A percentile compares a stretch with the other conserved stretches of the same genome.
Evolutionary conservation across 129 eudicot genomes (phyloP).

Genomic region (Helianthus tuberosus): DNA sequence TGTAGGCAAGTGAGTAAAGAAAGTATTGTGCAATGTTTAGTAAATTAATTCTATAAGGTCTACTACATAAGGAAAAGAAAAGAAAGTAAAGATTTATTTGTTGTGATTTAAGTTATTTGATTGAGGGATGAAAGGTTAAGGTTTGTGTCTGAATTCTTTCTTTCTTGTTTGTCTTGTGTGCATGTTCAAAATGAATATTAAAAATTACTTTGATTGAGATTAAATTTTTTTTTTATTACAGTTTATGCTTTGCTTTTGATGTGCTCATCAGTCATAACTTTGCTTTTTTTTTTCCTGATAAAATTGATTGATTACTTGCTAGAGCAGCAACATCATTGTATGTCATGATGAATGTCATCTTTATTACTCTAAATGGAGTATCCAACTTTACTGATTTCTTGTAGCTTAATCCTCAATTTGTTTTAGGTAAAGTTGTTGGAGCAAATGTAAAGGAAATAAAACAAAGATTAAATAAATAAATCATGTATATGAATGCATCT

Average conservation of each 20-base stretch:
- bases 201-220: constrained; percentile 16
- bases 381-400: no score
- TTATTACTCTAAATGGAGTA: no score
- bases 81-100: constrained; percentile 21
- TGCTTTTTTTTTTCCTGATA: no score
- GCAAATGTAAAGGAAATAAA: no score
- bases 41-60: constrained; percentile 21
- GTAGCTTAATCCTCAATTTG: no score
- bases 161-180: constrained; percentile 37
- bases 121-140: constrained; percentile 35
- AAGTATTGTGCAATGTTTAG: constrained; percentile 32
- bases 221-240: constrained; percentile 13
- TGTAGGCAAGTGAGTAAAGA: constrained; percentile 29
- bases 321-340: no score
- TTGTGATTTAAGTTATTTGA: constrained; percentile 40
- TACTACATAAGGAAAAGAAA: constrained; percentile 12
- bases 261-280: no score
- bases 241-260: neutral
- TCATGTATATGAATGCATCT: no score
- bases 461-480: no score
- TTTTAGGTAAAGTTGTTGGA: no score
- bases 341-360: no score
- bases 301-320: no score
- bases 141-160: constrained; percentile 34
- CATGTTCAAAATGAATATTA: constrained; percentile 37